Evolutionary conservation across 495 filamentous ascomycete species (phyloP).

Genomic region (Podospora pseudopauciseta): DNA sequence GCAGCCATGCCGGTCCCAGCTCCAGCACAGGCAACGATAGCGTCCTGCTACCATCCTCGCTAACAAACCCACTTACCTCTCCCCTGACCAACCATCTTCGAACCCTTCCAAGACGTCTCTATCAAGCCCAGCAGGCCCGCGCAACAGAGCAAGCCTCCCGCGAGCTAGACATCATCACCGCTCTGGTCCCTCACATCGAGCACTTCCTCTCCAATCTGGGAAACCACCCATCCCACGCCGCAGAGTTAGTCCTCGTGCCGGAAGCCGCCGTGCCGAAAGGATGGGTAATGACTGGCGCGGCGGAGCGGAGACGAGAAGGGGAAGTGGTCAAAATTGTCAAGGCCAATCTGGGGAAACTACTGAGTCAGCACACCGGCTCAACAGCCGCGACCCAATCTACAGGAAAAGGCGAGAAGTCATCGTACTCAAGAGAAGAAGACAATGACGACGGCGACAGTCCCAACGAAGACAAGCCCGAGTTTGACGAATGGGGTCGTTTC

Average conservation of each 20-base stretch:
- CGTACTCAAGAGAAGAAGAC: background rate
- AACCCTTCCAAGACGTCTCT: slow-evolving; percentile 39
- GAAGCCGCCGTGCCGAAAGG: slow-evolving; percentile 29
- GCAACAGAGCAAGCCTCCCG: slow-evolving; percentile 28
- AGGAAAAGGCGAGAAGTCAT: background rate
- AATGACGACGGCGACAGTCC: slow-evolving; percentile 12
- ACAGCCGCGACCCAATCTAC: background rate
- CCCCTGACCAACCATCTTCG: slow-evolving; percentile 39
- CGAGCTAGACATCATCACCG: slow-evolving; percentile 35
- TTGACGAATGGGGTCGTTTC: slow-evolving; percentile 44
- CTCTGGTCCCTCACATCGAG: slow-evolving; percentile 37
- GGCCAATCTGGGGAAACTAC: slow-evolving; percentile 12
- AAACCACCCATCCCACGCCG: slow-evolving; percentile 14
- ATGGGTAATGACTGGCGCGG: slow-evolving; percentile 33
- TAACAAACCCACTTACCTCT: slow-evolving; percentile 26
- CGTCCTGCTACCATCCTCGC: slow-evolving; percentile 14
- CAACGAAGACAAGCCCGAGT: slow-evolving; percentile 22
- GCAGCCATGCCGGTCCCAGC: slow-evolving; percentile 3
- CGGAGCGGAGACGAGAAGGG: slow-evolving; percentile 36
- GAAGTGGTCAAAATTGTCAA: slow-evolving; percentile 36
- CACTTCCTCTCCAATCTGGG: slow-evolving; percentile 36
- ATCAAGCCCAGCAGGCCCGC: slow-evolving; percentile 29
- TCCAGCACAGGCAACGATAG: background rate
- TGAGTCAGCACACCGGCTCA: background rate
- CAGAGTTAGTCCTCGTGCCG: slow-evolving; percentile 42